phyloP scores from a whole-genome alignment of 176 grass and related monocot species.

The Alloteropsis semialata region DNA sequence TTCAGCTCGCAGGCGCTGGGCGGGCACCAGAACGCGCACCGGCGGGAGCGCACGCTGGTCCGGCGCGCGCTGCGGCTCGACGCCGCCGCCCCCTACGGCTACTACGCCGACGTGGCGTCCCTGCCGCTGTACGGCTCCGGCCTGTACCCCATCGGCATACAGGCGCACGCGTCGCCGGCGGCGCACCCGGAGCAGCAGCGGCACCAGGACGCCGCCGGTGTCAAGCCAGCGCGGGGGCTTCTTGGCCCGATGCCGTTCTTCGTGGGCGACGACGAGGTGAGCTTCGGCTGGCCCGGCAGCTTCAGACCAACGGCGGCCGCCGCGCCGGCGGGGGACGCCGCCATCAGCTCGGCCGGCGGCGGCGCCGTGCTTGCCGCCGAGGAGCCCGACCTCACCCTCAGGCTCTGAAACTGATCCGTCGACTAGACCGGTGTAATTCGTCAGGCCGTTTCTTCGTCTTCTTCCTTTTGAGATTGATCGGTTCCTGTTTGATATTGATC shows the following conservation, averaged over 20 bases:
- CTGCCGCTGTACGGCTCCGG: slow-evolving; percentile 62
- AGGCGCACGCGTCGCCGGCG: slow-evolving; percentile 62
- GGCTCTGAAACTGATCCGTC: slow-evolving; percentile 41
- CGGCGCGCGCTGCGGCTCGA: slow-evolving; percentile 51
- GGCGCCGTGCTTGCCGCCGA: slow-evolving; percentile 32
- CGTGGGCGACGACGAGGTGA: slow-evolving; percentile 43
- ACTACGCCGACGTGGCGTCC: slow-evolving; percentile 62
- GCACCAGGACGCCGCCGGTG: background rate
- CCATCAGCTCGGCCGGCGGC: slow-evolving; percentile 9
- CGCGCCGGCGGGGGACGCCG: background rate
- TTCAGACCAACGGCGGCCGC: slow-evolving; percentile 31
- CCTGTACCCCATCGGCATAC: slow-evolving; percentile 59
- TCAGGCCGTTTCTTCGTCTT: slow-evolving; percentile 4
- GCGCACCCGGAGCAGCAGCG: background rate
- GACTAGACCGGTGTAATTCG: slow-evolving; percentile 3
- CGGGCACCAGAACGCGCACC: slow-evolving; percentile 75
- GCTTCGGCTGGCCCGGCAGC: slow-evolving; percentile 62
- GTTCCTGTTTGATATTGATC: slow-evolving; percentile 16
- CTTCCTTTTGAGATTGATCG: background rate
- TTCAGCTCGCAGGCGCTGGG: slow-evolving; percentile 81
- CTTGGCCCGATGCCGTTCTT: slow-evolving; percentile 55
- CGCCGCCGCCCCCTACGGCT: slow-evolving; percentile 41
- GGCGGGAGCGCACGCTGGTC: slow-evolving; percentile 64
- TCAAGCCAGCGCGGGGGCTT: slow-evolving; percentile 32
- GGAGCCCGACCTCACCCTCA: slow-evolving; percentile 77